Base-by-base conservation (phyloP, 2,329 filamentous ascomycete species). In the Chaetomium sp. region DNA sequence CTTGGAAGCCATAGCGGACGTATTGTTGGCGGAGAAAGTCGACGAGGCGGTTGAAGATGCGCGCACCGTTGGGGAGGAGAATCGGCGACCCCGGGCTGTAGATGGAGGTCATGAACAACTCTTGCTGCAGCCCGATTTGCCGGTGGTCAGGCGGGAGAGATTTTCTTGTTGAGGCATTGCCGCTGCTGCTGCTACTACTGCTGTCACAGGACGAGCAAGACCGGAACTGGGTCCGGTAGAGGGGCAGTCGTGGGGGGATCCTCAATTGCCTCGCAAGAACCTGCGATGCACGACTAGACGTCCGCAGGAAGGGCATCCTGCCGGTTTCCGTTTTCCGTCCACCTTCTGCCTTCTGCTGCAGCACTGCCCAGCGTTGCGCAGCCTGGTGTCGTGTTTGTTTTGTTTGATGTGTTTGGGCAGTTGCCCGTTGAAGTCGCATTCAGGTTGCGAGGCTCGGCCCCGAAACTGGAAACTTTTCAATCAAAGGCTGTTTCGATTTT, bases 41-140 rank as follows among this genome's bases (percentile, higher is more conserved):
- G 57, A 90, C 82, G 27, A 95, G 81, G 53, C 89, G 87, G 68
- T 94, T 91, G 75, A 95, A 91, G 63, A 95, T 82, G 55, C 85
- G 84, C 0, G 90, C 80, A 61, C 91, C 91, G 67, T 89, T 86
- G 27, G 90, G 90, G 5, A 91, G 79, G 65, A 95, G 89, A 9
- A 95, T 84, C 3, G 90, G 89, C 12, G 89, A 94, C 1, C 90
- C 90, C 2, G 91, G 89, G 65, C 88, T 94, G 69, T 91, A 91
- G 40, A 80, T 70, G 1, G 89, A 91, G 11, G 82, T 89, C 40
- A 84, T 88, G 70, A 94, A 95, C 41, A 95, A 81, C 63, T 88
- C 82, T 64, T 94, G 89, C 57, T 83, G 76, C 50, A 80, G 63
- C 48, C 78, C 83, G 56, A 86, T 75, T 62, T 79, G 75, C 61